Evolutionary conservation across 2,329 filamentous ascomycete genomes (phyloP), one percentile per base, ranked within the genome.

Genomic region (Colletotrichum neosansevieriae): DNA sequence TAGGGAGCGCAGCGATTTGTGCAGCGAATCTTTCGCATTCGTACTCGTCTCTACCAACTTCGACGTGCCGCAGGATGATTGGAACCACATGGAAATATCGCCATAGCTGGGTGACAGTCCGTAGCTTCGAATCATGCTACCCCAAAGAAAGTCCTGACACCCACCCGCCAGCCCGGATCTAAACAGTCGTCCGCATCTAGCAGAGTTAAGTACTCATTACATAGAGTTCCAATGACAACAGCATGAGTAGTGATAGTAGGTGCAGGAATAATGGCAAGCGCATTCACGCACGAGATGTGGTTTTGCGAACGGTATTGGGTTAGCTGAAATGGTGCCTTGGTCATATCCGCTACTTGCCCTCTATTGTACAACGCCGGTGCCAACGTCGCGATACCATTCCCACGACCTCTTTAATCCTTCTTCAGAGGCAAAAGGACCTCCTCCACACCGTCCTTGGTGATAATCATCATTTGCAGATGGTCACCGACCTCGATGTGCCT

Each of bases 401-500:
- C 12, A 32, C 40, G 4, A 19, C 29, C 66, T 29, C 29, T 9
- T 78, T 92, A 97, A 81, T 97, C 94, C 84, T 90, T 90, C 92
- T 99, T 99, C 84, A 99, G 83, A 32, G 92, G 91, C 74, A 91
- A 82, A 76, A 92, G 91, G 58, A 89, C 88, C 86, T 99, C 96
- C 83, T 97, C 88, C 76, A 98, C 94, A 11, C 96, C 96, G 60
- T 94, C 85, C 80, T 87, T 89, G 56, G 94, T 97, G 76, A 98
- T 94, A 74, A 97, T 89, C 86, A 99, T 87, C 89, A 98, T 94
- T 86, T 99, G 96, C 79, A 99, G 83, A 58, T 92, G 91, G 83
- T 99, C 96, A 80, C 96, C 96, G 71, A 99, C 97, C 86, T 99
- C 96, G 74, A 99, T 99, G 84, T 99, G 96, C 82, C 96, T 92